These are phyloP conservation scores for Selaginella moellendorffii DNA, from an alignment of 75 land plant genomes.

Conservation along the genomic window DNA sequence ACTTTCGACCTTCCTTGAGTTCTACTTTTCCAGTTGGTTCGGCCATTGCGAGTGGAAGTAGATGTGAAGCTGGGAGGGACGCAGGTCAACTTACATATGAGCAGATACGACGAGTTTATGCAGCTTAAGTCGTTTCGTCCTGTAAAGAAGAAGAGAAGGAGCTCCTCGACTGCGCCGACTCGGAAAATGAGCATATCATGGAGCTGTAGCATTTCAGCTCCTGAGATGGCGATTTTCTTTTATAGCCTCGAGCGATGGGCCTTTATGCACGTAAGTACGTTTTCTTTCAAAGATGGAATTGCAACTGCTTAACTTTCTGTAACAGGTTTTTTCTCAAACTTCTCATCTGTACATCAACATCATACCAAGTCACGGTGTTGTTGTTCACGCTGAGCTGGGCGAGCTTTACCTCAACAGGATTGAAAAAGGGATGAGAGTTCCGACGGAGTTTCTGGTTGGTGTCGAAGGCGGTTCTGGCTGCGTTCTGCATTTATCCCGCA, in stretches of 20 bases:
- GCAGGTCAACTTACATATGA: slow-evolving; percentile 55
- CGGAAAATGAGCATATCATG: slow-evolving; percentile 32
- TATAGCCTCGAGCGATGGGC: slow-evolving; percentile 48
- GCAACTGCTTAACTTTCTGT: slow-evolving; percentile 3
- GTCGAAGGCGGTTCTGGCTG: slow-evolving; percentile 60
- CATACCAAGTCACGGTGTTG: slow-evolving; percentile 38
- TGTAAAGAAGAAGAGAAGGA: too few relatives aligned
- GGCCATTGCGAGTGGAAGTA: slow-evolving; percentile 55
- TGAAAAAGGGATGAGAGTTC: slow-evolving; percentile 47
- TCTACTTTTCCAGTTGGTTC: slow-evolving; percentile 28
- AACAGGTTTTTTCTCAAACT: slow-evolving; percentile 78
- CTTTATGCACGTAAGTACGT: slow-evolving; percentile 57
- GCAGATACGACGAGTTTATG: slow-evolving; percentile 52
- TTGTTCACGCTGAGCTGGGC: slow-evolving; percentile 69
- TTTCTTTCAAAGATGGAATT: neutral
- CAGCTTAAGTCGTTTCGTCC: slow-evolving; percentile 27
- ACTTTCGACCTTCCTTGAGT: neutral
- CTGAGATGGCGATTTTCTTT: slow-evolving; percentile 65
- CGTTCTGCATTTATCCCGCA: slow-evolving; percentile 53
- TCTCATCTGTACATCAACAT: slow-evolving; percentile 78
- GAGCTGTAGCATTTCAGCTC: slow-evolving; percentile 84
- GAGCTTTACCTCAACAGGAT: slow-evolving; percentile 63
- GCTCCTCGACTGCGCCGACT: too few relatives aligned
- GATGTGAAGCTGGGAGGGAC: slow-evolving; percentile 89
- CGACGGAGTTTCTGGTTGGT: slow-evolving; percentile 50